Evolutionary conservation across 179 eudicot species (phyloP).

Genomic region (Spinacia oleracea): DNA sequence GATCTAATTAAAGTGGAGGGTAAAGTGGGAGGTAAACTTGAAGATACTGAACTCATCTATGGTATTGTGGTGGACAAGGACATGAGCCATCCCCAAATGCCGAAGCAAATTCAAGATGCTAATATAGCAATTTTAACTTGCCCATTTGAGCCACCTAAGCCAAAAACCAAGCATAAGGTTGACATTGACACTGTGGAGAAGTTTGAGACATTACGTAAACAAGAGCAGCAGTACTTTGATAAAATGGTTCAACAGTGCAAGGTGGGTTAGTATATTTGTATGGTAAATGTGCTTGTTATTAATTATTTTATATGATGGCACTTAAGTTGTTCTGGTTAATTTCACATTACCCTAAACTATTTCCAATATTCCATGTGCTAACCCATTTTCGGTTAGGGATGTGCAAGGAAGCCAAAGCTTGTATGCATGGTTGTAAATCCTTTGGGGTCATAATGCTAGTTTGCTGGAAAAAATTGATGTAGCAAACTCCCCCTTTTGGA

Average conservation of each 20-base stretch:
- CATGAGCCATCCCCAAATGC: conserved; percentile 99
- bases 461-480: neutral
- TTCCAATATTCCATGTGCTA: neutral
- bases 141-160: conserved; percentile 99
- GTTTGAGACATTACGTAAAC: conserved; percentile 81
- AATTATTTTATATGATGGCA: neutral
- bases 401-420: neutral
- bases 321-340: too few relatives aligned
- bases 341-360: too few relatives aligned
- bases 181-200: conserved; percentile 95
- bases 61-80: conserved; percentile 95
- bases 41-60: conserved; percentile 92
- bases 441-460: neutral
- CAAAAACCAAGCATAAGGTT: conserved; percentile 99
- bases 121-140: conserved; percentile 93
- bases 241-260: conserved; percentile 97
- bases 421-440: neutral
- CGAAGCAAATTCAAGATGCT: conserved; percentile 84
- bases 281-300: neutral
- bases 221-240: conserved; percentile 93
- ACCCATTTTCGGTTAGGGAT: neutral
- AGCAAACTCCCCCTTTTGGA: neutral
- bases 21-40: conserved; percentile 95
- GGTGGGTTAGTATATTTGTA: conserved; percentile 38
- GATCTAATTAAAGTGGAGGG: conserved; percentile 97